Conservation (phyloP, 176 grass and related monocot genomes). For the Avena sativa region DNA sequence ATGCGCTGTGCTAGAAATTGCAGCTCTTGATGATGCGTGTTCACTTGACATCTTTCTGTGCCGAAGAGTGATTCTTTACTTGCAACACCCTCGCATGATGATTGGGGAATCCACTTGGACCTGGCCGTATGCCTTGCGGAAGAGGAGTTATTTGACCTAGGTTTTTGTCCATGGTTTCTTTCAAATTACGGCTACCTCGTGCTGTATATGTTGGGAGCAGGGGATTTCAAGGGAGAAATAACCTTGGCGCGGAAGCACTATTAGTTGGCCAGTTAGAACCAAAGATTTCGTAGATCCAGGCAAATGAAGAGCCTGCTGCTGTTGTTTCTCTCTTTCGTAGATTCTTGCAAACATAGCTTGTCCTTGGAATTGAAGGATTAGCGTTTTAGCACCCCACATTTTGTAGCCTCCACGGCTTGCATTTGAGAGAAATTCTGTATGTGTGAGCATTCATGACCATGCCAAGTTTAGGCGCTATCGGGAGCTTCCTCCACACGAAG, state of each 20-base stretch:
- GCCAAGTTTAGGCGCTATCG: slow-evolving; percentile 8
- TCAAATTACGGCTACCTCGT: not conserved
- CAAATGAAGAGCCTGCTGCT: not conserved
- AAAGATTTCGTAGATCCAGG: not conserved
- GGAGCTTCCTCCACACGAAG: slow-evolving; percentile 14
- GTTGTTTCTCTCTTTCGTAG: not conserved
- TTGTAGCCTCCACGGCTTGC: not conserved
- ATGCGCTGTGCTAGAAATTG: not conserved
- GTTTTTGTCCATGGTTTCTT: slow-evolving; percentile 34
- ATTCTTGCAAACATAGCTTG: not conserved
- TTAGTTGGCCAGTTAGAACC: not conserved
- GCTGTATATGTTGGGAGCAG: not conserved
- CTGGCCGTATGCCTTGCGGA: not conserved
- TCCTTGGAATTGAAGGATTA: not conserved
- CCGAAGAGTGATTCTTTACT: slow-evolving; percentile 30
- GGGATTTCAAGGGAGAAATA: not conserved
- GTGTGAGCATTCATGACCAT: slow-evolving; percentile 1
- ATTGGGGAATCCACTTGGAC: not conserved
- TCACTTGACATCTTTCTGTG: not conserved
- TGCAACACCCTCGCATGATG: not conserved
- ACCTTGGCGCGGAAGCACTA: not conserved
- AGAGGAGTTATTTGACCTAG: slow-evolving; percentile 27
- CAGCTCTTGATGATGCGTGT: not conserved
- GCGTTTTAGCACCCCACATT: not conserved
- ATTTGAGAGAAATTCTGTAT: not conserved